Conservation (phyloP, 2,329 filamentous ascomycete genomes). For the Sarocladium kiliense region DNA sequence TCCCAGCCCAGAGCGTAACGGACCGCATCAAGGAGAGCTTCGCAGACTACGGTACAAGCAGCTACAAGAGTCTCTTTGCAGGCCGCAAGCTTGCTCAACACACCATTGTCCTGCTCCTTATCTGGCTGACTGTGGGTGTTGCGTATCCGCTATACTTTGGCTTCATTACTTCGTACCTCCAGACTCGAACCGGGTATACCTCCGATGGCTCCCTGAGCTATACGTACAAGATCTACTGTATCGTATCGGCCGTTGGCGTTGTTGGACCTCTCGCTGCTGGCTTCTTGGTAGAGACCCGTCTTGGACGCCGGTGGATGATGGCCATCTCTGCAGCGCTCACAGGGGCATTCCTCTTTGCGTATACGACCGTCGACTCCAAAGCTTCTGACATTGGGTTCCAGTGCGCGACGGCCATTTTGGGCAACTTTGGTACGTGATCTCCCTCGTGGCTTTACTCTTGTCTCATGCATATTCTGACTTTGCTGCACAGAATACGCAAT, state of each 20-base stretch:
- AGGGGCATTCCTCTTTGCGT: slow-evolving; percentile 37
- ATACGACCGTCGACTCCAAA: slow-evolving; percentile 29
- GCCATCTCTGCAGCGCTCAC: slow-evolving; percentile 33
- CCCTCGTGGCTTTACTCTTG: neutral
- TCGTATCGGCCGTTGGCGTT: slow-evolving; percentile 31
- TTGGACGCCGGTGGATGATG: slow-evolving; percentile 40
- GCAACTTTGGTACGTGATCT: slow-evolving; percentile 26
- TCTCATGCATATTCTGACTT: neutral
- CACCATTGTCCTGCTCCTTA: slow-evolving; percentile 30
- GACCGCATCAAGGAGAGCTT: slow-evolving; percentile 20
- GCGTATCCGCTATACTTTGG: slow-evolving; percentile 42
- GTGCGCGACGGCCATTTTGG: slow-evolving; percentile 32
- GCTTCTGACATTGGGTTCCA: slow-evolving; percentile 28
- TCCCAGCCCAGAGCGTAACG: neutral
- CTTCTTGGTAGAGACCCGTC: slow-evolving; percentile 32
- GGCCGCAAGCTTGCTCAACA: slow-evolving; percentile 26
- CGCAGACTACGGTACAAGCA: slow-evolving; percentile 19
- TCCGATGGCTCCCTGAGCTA: slow-evolving; percentile 20
- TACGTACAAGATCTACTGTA: slow-evolving; percentile 30
- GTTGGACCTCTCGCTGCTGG: slow-evolving; percentile 35
- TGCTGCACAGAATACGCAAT: slow-evolving; percentile 15
- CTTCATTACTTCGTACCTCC: slow-evolving; percentile 40
- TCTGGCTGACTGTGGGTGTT: slow-evolving; percentile 41
- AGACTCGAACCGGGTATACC: slow-evolving; percentile 27
- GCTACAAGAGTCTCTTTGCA: slow-evolving; percentile 27